phyloP scores from a whole-genome alignment of 2,329 filamentous ascomycete species.

The Clarireedia hainanense region DNA sequence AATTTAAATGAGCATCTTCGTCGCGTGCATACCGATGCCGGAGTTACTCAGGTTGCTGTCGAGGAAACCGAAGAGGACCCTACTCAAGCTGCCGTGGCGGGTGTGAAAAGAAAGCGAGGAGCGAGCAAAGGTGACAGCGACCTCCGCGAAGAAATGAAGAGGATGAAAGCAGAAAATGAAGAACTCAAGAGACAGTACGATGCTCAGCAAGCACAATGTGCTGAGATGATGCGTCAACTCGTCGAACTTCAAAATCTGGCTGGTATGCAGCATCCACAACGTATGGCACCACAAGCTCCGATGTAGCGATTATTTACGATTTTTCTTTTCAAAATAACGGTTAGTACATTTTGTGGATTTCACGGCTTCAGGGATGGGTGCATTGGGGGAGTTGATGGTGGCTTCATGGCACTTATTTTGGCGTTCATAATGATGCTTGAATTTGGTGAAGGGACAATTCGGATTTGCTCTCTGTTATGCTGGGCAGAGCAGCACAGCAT shows the following conservation, averaged over 20 bases:
- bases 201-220: constrained; percentile 4
- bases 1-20: constrained; percentile 91
- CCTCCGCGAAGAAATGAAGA: constrained; percentile 58
- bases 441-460: background rate
- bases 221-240: constrained; percentile 10
- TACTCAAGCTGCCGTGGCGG: constrained; percentile 38
- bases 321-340: background rate
- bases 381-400: constrained; percentile 9
- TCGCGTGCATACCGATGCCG: constrained; percentile 65
- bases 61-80: constrained; percentile 34
- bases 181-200: constrained; percentile 31
- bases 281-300: constrained; percentile 8
- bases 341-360: background rate
- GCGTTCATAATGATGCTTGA: constrained; percentile 1
- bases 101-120: constrained; percentile 37
- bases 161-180: constrained; percentile 56
- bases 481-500: background rate
- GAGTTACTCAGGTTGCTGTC: constrained; percentile 26
- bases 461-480: background rate
- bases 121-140: constrained; percentile 32
- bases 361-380: constrained; percentile 2
- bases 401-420: background rate
- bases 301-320: constrained; percentile 1
- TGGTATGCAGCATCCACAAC: constrained; percentile 1
- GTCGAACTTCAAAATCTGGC: constrained; percentile 7